Base-by-base conservation (phyloP, 139 green algal species). In the Coelastrella sp. region DNA sequence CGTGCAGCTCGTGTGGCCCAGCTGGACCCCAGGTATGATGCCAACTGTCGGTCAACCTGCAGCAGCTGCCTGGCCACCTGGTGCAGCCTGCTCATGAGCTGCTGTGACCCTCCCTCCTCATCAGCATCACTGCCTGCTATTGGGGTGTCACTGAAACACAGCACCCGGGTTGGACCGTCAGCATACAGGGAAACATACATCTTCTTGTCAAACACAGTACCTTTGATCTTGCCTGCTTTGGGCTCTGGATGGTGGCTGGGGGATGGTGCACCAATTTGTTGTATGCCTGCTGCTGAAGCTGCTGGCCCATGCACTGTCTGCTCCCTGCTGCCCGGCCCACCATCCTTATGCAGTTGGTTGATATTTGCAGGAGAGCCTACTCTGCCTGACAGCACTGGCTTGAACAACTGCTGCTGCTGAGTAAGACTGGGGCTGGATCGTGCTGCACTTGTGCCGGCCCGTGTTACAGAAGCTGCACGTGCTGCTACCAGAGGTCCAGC, bases 121-220 rank as follows among this genome's bases (percentile, higher is more conserved):
- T 66, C 81, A 56, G 56, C 70, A 12, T 24, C 24, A 20, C 12
- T 57, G 35, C 84, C 84, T 59, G 68, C 68, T 25, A 83, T 25
- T 0, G 70, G 95, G 35, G 94, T 93, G 84, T 99, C 96, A 7
- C 88, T 93, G 88, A 98, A 97, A 87, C 95, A 95, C 82, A 99
- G 94, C 83, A 98, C 95, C n/a, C 96, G 93, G 6, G 96, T 99
- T 19, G 96, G 96, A 8, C 97, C 97, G 82, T 99, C 96, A 8
- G 97, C 96, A 88, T 96, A 98, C 65, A 98, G 93, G 0, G 90
- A 95, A 49, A 98, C 95, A 78, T 98, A 97, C 79, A 98, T 93
- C 94, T 96, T 92, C 7, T 57, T 56, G 68, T 88, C 84, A 88
- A 88, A 88, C 49, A 88, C 49, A 59, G 84, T 24, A 68, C 25